These are phyloP conservation scores for Hypomontagnella submonticulosa DNA, from an alignment of 495 filamentous ascomycete species.

Conservation along the genomic window DNA sequence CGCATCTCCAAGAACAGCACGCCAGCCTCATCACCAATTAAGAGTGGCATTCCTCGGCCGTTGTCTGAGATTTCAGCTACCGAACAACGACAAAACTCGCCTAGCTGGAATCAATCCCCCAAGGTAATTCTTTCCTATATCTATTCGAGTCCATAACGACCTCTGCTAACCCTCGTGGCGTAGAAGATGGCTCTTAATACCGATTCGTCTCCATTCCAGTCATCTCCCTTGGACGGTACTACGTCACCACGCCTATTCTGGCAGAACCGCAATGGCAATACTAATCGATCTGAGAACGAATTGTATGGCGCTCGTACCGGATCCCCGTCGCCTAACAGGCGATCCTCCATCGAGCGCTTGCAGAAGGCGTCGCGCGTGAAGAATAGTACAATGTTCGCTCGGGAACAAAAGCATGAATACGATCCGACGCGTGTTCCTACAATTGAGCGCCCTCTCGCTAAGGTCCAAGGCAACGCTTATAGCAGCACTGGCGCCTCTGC, in stretches of 20 bases:
- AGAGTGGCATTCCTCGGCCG: constrained; percentile 62
- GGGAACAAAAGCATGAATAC: constrained; percentile 88
- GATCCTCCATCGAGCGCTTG: constrained; percentile 90
- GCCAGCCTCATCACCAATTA: constrained; percentile 57
- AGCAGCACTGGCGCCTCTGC: constrained; percentile 59
- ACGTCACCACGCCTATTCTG: constrained; percentile 85
- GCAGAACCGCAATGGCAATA: constrained; percentile 79
- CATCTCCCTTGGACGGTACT: constrained; percentile 71
- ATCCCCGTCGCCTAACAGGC: constrained; percentile 74
- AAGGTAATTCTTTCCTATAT: constrained; percentile 63
- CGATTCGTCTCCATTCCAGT: constrained; percentile 80
- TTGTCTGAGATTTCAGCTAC: constrained; percentile 68
- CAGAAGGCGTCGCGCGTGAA: constrained; percentile 94
- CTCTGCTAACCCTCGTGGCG: constrained; percentile 42
- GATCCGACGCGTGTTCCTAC: constrained; percentile 80
- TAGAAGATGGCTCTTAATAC: constrained; percentile 65
- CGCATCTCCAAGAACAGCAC: constrained; percentile 65
- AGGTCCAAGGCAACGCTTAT: constrained; percentile 73
- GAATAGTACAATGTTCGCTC: constrained; percentile 94
- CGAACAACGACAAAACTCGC: constrained; percentile 74
- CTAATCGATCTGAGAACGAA: constrained; percentile 74
- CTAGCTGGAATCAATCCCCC: constrained; percentile 73
- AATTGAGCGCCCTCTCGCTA: constrained; percentile 81
- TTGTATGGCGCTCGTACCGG: constrained; percentile 67
- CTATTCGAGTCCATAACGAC: constrained; percentile 4